Base-by-base conservation (phyloP, 345 rosid genomes). In the Camelina sativa region DNA sequence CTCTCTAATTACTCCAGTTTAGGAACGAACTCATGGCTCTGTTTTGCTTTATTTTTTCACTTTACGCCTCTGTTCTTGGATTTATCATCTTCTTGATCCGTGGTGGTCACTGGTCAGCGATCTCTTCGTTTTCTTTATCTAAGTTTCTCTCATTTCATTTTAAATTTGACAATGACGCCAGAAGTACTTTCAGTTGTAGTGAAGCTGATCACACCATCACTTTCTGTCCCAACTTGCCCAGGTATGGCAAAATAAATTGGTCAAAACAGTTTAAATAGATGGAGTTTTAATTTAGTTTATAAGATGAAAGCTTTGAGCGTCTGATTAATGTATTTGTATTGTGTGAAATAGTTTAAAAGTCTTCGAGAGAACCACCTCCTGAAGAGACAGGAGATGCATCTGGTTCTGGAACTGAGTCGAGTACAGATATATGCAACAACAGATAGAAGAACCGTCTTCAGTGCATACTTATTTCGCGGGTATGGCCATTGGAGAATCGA, bases 151-250 rank as follows among this genome's bases (percentile, higher is more conserved):
- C 28, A 25, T 25, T 25, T 25, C 28, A 25, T 25, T 25, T 25
- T 4, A 25, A 25, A 25, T 25, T 25, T 25, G 28, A 25, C 28
- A 25, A 25, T 25, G 28, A 25, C 28, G 28, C 4, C 4, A 25
- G 28, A 25, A 25, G 28, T 25, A 25, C 91, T 56, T 89, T 87
- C 73, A 89, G 90, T 6, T 89, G 91, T 68, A 67, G 73, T 11
- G 84, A 81, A 52, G 83, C 84, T 15, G 85, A 83, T 65, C 87
- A 89, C 76, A 67, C 70, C 20, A 76, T 89, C 61, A 87, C 91
- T 60, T 89, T 89, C 79, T 89, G 90, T 83, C 91, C 92, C 60
- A 83, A 56, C 38, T 69, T 60, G 16, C 59, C 86, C 65, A 85
- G 85, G 88, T 82, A 75, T 22, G 56, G 28, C 44, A 13, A 0